Evolutionary conservation across 768 basidiomycete species (phyloP).

Genomic region (Leccinum broughii): DNA sequence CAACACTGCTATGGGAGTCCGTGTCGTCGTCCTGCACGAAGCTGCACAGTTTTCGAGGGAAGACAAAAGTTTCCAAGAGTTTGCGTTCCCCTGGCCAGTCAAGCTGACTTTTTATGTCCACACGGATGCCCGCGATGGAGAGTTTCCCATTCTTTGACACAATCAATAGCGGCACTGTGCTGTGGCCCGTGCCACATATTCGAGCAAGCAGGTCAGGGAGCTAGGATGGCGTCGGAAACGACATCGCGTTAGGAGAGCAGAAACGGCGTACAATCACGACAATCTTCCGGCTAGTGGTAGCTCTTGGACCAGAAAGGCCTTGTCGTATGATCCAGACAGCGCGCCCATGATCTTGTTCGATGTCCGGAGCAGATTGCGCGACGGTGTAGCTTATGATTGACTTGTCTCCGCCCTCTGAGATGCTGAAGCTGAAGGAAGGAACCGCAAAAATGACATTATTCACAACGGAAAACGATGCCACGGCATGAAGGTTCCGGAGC

Average conservation of each 20-base stretch:
- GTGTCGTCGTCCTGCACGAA: slow-evolving; percentile 28
- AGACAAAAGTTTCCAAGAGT: slow-evolving; percentile 33
- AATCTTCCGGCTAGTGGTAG: slow-evolving; percentile 40
- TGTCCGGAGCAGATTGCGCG: slow-evolving; percentile 48
- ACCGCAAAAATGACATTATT: slow-evolving; percentile 63
- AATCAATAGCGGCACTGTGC: slow-evolving; percentile 31
- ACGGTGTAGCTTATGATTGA: slow-evolving; percentile 57
- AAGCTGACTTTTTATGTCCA: slow-evolving; percentile 27
- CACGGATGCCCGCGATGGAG: slow-evolving; percentile 31
- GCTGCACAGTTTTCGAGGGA: slow-evolving; percentile 28
- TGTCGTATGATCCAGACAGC: slow-evolving; percentile 67
- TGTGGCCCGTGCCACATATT: slow-evolving; percentile 35
- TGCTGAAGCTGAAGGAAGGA: slow-evolving; percentile 50
- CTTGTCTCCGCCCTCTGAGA: slow-evolving; percentile 33
- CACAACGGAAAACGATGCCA: slow-evolving; percentile 68
- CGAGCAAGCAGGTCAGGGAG: slow-evolving; percentile 42
- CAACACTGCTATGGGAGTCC: slow-evolving; percentile 6
- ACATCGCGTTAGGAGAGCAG: slow-evolving; percentile 7
- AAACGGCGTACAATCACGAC: slow-evolving; percentile 43
- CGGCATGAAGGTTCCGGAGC: slow-evolving; percentile 64
- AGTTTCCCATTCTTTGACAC: slow-evolving; percentile 37
- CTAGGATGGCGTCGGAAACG: slow-evolving; percentile 32
- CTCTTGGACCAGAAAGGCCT: slow-evolving; percentile 39
- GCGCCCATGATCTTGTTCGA: slow-evolving; percentile 43
- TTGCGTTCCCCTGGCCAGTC: slow-evolving; percentile 29